Evolutionary conservation across 805 yeast genomes (phyloP), one percentile per base, ranked within the genome.

Genomic region (Ogataea thermomethanolica): DNA sequence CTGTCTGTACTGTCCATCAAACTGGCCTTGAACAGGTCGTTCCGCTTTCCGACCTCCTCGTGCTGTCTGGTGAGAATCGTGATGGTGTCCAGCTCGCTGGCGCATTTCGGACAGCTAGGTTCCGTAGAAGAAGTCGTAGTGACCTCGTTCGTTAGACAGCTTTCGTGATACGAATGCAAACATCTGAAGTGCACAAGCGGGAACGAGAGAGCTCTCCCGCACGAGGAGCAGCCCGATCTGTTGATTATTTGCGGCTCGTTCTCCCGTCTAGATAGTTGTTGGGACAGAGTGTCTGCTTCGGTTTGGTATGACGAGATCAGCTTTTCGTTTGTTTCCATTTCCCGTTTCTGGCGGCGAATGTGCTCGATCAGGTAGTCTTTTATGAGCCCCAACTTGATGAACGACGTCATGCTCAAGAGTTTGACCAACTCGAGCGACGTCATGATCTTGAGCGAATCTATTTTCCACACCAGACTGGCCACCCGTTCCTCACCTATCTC

Each of bases 171-270:
- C 3, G 93, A 78, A 55, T 93, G 99, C 23, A 73, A 72, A 65
- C 99, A 93, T 48, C 79, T 76, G 66, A 91, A 93, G 53, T 86
- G 95, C 1, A 85, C 76, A 2, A 82, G 73, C 0, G 98, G 97
- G 29, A 81, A 70, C 43, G 86, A 95, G 14, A 91, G 63, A 9
- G 75, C 71, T 30, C 73, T 65, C 8, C 74, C 67, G 56, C 96
- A 90, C 12, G 77, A 70, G 10, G 77, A 66, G 55, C 96, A 90
- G 26, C 68, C 69, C 21, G 79, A 71, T 46, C 77, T 75, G 51
- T 81, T 87, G 3, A 82, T 64, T 4, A 81, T 73, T 49, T 62
- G 71, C 7, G 74, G 80, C 50, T 65, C 57, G 39, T 56, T 35
- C 10, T 67, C 55, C 29, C 85, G 57, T 21, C 72, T 75, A 0